These are phyloP conservation scores for Corylus heterophylla DNA, from an alignment of 306 rosid genomes.

Conservation along the genomic window DNA sequence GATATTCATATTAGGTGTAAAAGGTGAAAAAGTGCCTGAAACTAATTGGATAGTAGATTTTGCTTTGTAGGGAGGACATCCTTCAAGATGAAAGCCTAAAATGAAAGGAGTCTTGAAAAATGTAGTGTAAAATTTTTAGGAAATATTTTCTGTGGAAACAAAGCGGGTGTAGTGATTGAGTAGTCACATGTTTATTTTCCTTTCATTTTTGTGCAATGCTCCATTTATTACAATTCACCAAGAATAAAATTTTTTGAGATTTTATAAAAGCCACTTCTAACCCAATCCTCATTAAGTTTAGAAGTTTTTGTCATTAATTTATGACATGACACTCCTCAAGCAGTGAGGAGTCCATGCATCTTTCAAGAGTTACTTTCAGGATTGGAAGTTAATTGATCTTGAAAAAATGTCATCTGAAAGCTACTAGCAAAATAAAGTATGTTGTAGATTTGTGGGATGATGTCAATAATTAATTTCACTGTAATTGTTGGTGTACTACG, in stretches of 20 bases:
- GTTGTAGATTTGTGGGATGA: background rate
- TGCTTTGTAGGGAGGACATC: background rate
- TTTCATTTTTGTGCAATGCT: background rate
- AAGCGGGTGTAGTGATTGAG: background rate
- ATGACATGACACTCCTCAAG: background rate
- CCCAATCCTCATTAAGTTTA: background rate
- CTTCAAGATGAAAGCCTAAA: background rate
- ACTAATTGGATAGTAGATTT: background rate
- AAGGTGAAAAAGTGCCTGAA: background rate
- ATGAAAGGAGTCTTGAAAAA: background rate
- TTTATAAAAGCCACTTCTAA: background rate
- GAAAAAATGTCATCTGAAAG: background rate
- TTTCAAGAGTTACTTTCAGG: background rate
- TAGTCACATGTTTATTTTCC: background rate
- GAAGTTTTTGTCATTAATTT: background rate
- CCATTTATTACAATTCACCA: background rate
- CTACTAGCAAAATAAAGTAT: background rate
- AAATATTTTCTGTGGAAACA: background rate
- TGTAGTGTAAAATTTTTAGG: background rate
- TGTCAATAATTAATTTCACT: background rate
- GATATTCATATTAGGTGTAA: background rate
- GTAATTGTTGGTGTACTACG: background rate
- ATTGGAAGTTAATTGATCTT: background rate
- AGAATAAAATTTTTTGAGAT: background rate
- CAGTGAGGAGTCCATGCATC: background rate